Percentiles rank a stretch among this genome's conserved stretches.
phyloP scores from a whole-genome alignment of 768 basidiomycete genomes.

The Trametes cinnabarina region DNA sequence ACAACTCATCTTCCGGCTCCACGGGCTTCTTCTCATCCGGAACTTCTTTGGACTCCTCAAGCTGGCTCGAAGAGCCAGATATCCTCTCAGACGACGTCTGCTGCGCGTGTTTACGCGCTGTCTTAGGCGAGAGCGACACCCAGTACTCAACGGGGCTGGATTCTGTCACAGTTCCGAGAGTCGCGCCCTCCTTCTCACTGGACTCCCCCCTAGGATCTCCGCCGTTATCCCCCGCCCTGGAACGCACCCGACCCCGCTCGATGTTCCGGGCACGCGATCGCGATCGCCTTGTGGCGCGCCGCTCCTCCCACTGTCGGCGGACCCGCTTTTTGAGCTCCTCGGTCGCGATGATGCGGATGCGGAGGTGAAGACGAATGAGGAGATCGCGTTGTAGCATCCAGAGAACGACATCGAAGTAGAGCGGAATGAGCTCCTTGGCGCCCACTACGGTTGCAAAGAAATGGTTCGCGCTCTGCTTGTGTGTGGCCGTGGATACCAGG shows the following conservation, averaged over 20 bases:
- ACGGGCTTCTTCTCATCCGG: slow-evolving; percentile 30
- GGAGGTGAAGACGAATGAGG: slow-evolving; percentile 79
- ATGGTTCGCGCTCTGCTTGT: slow-evolving; percentile 63
- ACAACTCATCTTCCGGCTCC: slow-evolving; percentile 20
- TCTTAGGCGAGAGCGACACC: slow-evolving; percentile 56
- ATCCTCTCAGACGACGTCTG: slow-evolving; percentile 36
- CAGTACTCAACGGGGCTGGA: slow-evolving; percentile 35
- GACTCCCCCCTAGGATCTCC: background rate
- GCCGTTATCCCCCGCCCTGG: background rate
- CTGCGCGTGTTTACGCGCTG: slow-evolving; percentile 45
- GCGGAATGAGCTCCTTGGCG: slow-evolving; percentile 59
- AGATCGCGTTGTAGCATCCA: slow-evolving; percentile 92
- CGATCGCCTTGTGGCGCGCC: slow-evolving; percentile 33
- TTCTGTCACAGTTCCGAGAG: slow-evolving; percentile 17
- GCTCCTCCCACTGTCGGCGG: slow-evolving; percentile 35
- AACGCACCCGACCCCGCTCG: slow-evolving; percentile 8
- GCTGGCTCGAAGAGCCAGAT: slow-evolving; percentile 16
- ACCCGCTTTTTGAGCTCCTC: slow-evolving; percentile 71
- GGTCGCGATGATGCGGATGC: slow-evolving; percentile 80
- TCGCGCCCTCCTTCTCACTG: slow-evolving; percentile 23
- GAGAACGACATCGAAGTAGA: slow-evolving; percentile 79
- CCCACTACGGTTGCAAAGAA: slow-evolving; percentile 81
- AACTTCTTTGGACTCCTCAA: slow-evolving; percentile 18
- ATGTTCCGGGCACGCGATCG: slow-evolving; percentile 20
- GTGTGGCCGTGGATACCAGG: slow-evolving; percentile 65